Percentiles rank a stretch among this genome's conserved stretches.
Evolutionary conservation across 768 basidiomycete species (phyloP).

Genomic region (Amanita rubescens): DNA sequence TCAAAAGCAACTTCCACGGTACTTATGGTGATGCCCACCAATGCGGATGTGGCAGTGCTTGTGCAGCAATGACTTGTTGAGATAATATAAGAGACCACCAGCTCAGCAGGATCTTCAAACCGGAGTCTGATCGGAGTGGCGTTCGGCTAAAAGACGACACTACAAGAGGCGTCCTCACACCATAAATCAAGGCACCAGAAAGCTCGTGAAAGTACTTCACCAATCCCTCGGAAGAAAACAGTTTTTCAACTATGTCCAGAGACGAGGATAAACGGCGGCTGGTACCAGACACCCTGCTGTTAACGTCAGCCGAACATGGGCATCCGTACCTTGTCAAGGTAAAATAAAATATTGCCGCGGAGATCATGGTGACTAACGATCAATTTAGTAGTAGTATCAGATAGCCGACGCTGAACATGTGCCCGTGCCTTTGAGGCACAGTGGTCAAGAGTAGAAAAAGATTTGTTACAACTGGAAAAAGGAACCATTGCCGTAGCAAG

Average conservation of each 20-base stretch:
- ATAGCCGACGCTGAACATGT: neutral
- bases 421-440: neutral
- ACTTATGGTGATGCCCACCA: neutral
- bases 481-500: conserved; percentile 10
- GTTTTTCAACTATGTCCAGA: neutral
- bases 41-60: too few relatives aligned
- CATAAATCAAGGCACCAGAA: neutral
- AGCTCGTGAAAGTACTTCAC: neutral
- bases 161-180: neutral
- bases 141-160: neutral
- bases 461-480: neutral
- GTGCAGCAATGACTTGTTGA: neutral
- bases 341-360: neutral
- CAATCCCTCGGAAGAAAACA: neutral
- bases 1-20: neutral
- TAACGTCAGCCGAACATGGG: neutral
- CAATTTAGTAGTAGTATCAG: neutral
- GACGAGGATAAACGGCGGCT: neutral
- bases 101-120: neutral
- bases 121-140: neutral
- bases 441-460: neutral
- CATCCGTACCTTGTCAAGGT: neutral
- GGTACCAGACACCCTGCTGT: neutral
- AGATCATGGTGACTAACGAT: neutral
- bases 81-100: neutral